Evolutionary conservation across 352 stramenopile species (phyloP).

Genomic region (Phytophthora parvispora): DNA sequence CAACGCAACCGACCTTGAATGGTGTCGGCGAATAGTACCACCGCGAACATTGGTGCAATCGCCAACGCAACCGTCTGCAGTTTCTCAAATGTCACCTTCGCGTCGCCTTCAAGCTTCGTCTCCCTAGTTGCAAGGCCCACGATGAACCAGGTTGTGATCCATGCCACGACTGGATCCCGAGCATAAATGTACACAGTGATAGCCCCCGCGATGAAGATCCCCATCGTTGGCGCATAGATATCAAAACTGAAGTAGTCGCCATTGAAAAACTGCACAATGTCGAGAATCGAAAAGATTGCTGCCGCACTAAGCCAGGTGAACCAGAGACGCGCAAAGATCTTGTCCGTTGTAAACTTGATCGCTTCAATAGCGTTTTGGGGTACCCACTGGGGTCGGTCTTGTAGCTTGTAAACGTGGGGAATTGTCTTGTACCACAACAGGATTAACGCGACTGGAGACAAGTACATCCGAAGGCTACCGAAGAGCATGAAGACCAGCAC

Average conservation of each 20-base stretch:
- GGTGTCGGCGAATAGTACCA: background rate
- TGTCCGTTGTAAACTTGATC: background rate
- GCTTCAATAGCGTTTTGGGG: background rate
- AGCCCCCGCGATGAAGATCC: conserved; percentile 1
- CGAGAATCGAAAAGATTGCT: conserved; percentile 32
- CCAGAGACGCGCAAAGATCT: conserved; percentile 18
- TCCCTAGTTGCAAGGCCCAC: conserved; percentile 12
- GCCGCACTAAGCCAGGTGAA: conserved; percentile 27
- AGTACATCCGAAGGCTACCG: background rate
- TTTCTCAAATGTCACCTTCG: conserved; percentile 18
- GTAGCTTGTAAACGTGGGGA: background rate
- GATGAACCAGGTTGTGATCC: conserved; percentile 24
- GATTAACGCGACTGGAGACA: background rate
- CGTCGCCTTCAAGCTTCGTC: conserved; percentile 5
- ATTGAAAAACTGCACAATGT: conserved; percentile 34
- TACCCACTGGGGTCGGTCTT: background rate
- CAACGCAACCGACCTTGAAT: background rate
- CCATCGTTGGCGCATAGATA: conserved; percentile 18
- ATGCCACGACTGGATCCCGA: conserved; percentile 15
- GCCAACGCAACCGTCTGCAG: background rate
- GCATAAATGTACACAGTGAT: conserved; percentile 4
- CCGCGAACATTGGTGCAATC: background rate
- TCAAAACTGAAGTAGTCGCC: conserved; percentile 31
- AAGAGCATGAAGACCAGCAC: background rate
- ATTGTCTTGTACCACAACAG: background rate